phyloP scores from a whole-genome alignment of 306 rosid genomes.

The Prunus mume region DNA sequence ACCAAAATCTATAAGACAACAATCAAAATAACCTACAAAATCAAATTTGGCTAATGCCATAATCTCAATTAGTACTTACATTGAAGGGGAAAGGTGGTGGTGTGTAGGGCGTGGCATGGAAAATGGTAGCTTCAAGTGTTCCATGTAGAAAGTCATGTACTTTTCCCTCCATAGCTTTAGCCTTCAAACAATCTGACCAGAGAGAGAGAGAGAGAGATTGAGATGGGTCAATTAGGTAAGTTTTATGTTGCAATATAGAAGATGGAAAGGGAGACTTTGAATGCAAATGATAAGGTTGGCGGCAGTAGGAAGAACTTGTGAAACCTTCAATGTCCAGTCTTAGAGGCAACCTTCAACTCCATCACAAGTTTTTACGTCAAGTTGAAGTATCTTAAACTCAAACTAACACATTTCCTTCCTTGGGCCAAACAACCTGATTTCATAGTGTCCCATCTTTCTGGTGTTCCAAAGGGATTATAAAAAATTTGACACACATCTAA shows the following conservation, averaged over 20 bases:
- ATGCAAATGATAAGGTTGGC: conserved; percentile 41
- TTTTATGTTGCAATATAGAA: conserved; percentile 13
- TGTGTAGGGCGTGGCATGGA: conserved; percentile 70
- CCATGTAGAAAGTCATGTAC: conserved; percentile 64
- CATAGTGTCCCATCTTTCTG: not conserved
- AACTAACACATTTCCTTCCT: conserved; percentile 33
- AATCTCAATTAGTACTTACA: conserved; percentile 37
- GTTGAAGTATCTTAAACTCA: conserved; percentile 47
- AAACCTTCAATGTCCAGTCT: conserved; percentile 38
- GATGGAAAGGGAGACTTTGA: conserved; percentile 45
- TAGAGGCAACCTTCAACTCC: conserved; percentile 47
- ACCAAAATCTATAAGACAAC: not conserved
- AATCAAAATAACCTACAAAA: no score
- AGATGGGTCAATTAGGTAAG: conserved; percentile 16
- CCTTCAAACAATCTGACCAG: not conserved
- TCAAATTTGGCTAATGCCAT: no score
- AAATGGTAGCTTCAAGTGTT: conserved; percentile 86
- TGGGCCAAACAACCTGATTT: conserved; percentile 25
- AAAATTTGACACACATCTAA: conserved; percentile 2
- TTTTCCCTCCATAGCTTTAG: conserved; percentile 47
- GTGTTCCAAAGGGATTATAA: not conserved
- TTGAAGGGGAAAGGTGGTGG: conserved; percentile 66
- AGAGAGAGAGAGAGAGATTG: conserved; percentile 7
- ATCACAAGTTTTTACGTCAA: conserved; percentile 54
- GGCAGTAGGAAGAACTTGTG: conserved; percentile 68